These are phyloP conservation scores for Onygena corvina DNA, from an alignment of 2,329 filamentous ascomycete species.

Conservation along the genomic window DNA sequence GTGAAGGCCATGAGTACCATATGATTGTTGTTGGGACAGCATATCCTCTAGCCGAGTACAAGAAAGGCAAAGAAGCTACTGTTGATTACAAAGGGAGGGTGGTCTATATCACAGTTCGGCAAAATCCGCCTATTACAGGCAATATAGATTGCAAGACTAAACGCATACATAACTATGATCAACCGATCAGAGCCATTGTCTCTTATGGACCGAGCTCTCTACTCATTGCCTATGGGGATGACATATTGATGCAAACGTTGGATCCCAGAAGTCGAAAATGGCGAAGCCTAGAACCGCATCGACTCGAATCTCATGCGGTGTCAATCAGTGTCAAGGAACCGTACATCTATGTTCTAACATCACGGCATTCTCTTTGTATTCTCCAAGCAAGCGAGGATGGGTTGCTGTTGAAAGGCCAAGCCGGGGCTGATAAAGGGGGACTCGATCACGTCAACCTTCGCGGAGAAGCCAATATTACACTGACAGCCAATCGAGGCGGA, in stretches of 20 bases:
- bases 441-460: conserved; percentile 31
- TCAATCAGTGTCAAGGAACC: conserved; percentile 38
- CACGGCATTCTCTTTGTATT: conserved; percentile 42
- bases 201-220: conserved; percentile 35
- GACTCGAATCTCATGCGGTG: conserved; percentile 39
- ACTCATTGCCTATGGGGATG: conserved; percentile 36
- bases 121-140: conserved; percentile 19
- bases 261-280: conserved; percentile 34
- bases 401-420: conserved; percentile 26
- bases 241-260: conserved; percentile 34
- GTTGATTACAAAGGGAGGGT: conserved; percentile 23
- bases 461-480: conserved; percentile 33
- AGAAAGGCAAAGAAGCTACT: not conserved
- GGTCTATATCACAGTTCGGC: conserved; percentile 28
- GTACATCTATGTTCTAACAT: conserved; percentile 44
- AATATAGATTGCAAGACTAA: conserved; percentile 27
- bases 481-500: conserved; percentile 42
- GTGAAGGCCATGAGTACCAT: conserved; percentile 29
- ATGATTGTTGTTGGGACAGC: conserved; percentile 32
- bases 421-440: conserved; percentile 24
- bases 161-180: conserved; percentile 26
- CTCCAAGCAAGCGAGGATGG: conserved; percentile 31
- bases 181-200: conserved; percentile 45
- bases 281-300: conserved; percentile 28
- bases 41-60: conserved; percentile 15